Conservation (phyloP, 768 basidiomycete species). For the Collybiopsis luxurians region DNA sequence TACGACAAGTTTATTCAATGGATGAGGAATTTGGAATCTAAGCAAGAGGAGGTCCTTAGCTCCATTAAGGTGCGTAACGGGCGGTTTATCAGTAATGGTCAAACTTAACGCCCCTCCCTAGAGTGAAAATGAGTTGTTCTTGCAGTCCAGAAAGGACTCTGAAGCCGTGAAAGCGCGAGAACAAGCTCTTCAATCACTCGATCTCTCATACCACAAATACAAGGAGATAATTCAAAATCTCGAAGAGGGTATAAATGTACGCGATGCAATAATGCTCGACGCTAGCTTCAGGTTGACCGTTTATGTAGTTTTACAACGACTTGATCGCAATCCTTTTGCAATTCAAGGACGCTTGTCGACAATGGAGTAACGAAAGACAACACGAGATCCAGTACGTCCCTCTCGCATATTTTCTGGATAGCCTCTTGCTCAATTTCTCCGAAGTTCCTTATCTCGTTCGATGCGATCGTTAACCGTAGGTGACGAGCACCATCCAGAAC, state of each 20-base stretch:
- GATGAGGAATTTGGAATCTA: constrained; percentile 47
- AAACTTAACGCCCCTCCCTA: constrained; percentile 10
- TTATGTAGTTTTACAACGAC: constrained; percentile 82
- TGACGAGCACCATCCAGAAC: not conserved
- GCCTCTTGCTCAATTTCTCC: not conserved
- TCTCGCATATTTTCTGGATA: constrained; percentile 3
- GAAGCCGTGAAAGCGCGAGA: constrained; percentile 77
- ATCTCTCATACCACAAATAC: constrained; percentile 85
- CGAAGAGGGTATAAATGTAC: constrained; percentile 83
- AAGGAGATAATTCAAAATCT: constrained; percentile 81
- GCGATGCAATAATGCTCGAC: constrained; percentile 7
- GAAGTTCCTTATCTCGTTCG: constrained; percentile 37
- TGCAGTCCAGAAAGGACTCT: constrained; percentile 77
- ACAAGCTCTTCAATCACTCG: constrained; percentile 75
- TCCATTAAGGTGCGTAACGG: constrained; percentile 58
- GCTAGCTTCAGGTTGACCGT: not conserved
- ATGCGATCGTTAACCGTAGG: constrained; percentile 8
- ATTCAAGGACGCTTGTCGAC: constrained; percentile 73
- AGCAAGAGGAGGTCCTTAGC: constrained; percentile 64
- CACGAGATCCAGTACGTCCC: constrained; percentile 70
- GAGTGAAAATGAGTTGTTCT: constrained; percentile 69
- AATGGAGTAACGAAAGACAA: constrained; percentile 70
- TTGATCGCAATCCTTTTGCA: constrained; percentile 67
- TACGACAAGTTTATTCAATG: constrained; percentile 74
- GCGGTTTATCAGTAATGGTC: not conserved